Base-by-base conservation (phyloP, 2,329 filamentous ascomycete species). In the Phoma sp. region DNA sequence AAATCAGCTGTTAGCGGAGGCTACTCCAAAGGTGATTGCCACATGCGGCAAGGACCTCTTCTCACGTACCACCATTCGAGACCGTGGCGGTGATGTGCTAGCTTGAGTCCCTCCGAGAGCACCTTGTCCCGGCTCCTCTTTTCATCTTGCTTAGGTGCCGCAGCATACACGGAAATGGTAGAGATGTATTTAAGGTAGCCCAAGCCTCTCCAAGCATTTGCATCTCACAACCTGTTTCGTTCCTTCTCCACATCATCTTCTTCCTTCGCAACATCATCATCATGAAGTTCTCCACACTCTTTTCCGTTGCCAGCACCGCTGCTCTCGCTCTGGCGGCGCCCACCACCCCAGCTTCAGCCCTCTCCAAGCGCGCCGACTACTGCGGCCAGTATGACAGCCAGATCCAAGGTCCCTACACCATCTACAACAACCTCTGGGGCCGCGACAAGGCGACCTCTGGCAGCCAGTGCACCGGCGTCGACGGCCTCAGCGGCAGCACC, bases 361-460 rank as follows among this genome's bases (percentile, higher is more conserved):
- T 73, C 19, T 60, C 72, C 40, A 71, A 72, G 48, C 67, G 70
- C 35, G 68, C 71, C 31, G 70, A 72, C 57, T 71, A 59, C 52
- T 74, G 72, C 47, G 71, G 66, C 2, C 66, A 74, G 45, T 74
- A 69, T 68, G 72, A 69, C 51, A 65, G 49, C 31, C 22, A 57
- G 22, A 60, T 67, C 15, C 67, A 60, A 1, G 71, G 70, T 8
- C 12, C 58, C 6, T 74, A 73, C 60, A 74, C 70, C n/a, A 55
- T 70, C 41, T 74, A 74, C 64, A 72, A 74, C 55, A 75, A 81
- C 69, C 74, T 80, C 27, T 82, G 80, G 80, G 79, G 78, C 58
- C 53, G 68, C 37, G 63, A 40, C 31, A 52, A 65, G 39, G 79
- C 78, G 8, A 72, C 67, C 4, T 77, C 77, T 4, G 80, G 80